Base-by-base conservation (phyloP, 2,329 filamentous ascomycete species). In the Monilinia aucupariae region DNA sequence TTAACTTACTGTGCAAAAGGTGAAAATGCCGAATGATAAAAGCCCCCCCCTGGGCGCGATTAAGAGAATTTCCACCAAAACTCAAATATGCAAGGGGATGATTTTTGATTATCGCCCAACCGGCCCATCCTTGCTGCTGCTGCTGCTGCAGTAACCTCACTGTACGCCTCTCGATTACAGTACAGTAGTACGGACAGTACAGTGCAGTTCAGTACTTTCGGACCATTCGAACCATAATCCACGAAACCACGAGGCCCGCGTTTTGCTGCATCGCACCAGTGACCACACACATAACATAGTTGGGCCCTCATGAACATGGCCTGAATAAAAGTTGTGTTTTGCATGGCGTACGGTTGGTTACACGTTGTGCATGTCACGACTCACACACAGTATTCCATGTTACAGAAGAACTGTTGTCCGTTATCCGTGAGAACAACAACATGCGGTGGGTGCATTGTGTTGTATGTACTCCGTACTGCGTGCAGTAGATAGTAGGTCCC, bases 241-340 rank as follows among this genome's bases (percentile, higher is more conserved):
- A 50, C 56, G 27, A 61, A 34, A 32, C 59, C 51, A 62, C 52
- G 51, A 62, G 51, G 51, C 43, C 56, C 45, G 50, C 51, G 30
- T 48, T 55, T 55, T n/a, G 41, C 51, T 48, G 50, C 49, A 48
- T 55, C 41, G 48, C 59, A 37, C 30, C 48, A 39, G 27, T 43
- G 12, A 20, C 17, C 25, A 27, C 4, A 45, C 27, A 32, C 32
- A 41, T 41, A 56, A n/a, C 17, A 20, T 20, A 56, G 39, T 47
- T 56, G 27, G 39, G 20, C 39, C 53, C 41, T 22, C 6, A 45
- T 10, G 25, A 56, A 7, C 22, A 54, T 54, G 22, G 37, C 22
- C 9, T 54, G 52, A 54, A 43, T 12, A 37, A 60, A 32, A n/a
- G 30, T 43, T 22, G 41, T 60, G 47, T 49, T 34, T 55, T 6